Evolutionary conservation across 495 filamentous ascomycete genomes (phyloP), one percentile per base, ranked within the genome.

Genomic region (Neurospora sp.): DNA sequence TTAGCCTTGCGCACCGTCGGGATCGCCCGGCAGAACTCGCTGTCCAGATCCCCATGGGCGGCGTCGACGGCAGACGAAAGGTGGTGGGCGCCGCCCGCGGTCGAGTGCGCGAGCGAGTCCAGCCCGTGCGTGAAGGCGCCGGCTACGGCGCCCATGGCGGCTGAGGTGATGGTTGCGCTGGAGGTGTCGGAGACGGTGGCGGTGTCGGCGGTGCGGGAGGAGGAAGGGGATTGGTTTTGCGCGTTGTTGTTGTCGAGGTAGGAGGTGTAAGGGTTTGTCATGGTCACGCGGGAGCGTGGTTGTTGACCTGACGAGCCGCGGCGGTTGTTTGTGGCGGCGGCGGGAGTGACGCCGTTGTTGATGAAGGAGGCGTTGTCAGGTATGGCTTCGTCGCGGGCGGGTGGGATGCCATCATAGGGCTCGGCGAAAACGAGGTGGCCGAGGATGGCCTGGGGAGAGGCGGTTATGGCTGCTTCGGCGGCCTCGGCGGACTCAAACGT

Each of bases 401-500:
- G 93, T 3, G 92, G 90, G 18, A 89, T 84, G 71, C 91, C 91
- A 74, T 88, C 84, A 75, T 93, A 97, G 14, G 86, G 85, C 82
- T 97, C 93, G 69, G 92, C 94, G 78, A 88, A 92, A 39, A 97
- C 90, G 44, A 90, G 81, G 77, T 93, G 88, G 4, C 93, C 93
- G 69, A 92, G 86, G 44, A 97, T 89, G 71, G 86, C 86, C 79
- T 94, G 92, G 1, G 94, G 94, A 41, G 91, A 94, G 75, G 87
- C 86, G 75, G 90, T 92, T 71, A 90, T 84, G 31, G 93, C 94
- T 42, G 89, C 86, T 69, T 94, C 92, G 23, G 93, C 94, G 5
- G 93, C 90, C 73, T 91, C 88, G 40, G 89, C 86, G 7, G 92
- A 93, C 81, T 96, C 93, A 76, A 95, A 97, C 1, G 94, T 97